phyloP scores from a whole-genome alignment of 106 monocot species.

The Chionographis japonica region DNA sequence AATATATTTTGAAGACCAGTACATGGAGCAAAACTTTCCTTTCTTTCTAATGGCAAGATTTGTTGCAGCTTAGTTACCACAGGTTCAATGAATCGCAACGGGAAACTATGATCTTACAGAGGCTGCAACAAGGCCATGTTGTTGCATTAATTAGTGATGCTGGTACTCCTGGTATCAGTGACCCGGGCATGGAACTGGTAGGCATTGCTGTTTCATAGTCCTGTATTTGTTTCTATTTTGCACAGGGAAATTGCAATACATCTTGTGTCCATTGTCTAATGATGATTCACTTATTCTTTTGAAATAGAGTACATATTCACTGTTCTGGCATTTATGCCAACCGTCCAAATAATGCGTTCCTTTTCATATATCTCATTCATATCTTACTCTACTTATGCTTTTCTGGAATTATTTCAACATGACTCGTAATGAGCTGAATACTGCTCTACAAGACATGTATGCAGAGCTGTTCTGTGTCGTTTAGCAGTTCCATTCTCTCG shows the following conservation, averaged over 20 bases:
- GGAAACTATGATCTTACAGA: slow-evolving; percentile 49
- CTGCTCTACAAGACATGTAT: too few relatives aligned
- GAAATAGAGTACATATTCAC: too few relatives aligned
- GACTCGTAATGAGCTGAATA: too few relatives aligned
- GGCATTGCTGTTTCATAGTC: slow-evolving; percentile 9
- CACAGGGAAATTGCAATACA: neutral
- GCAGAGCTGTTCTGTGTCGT: too few relatives aligned
- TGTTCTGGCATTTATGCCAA: too few relatives aligned
- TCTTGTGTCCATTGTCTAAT: neutral
- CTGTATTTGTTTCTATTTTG: neutral
- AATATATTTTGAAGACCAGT: neutral
- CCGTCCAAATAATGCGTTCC: too few relatives aligned
- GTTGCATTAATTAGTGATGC: slow-evolving; percentile 95
- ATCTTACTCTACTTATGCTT: too few relatives aligned
- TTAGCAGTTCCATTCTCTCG: too few relatives aligned
- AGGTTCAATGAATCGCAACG: slow-evolving; percentile 93
- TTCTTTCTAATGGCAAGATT: slow-evolving; percentile 2
- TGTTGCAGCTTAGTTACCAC: slow-evolving; percentile 92
- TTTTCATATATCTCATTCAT: too few relatives aligned
- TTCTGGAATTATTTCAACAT: too few relatives aligned
- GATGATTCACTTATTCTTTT: too few relatives aligned
- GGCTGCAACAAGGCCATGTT: slow-evolving; percentile 75
- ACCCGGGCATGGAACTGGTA: slow-evolving; percentile 90
- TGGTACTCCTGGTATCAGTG: slow-evolving; percentile 92
- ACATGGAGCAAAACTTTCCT: neutral